A percentile compares a stretch with the other conserved stretches of the same genome.
Conservation (phyloP, 192 early-diverging fungal genomes). For the Linnemannia exigua region DNA sequence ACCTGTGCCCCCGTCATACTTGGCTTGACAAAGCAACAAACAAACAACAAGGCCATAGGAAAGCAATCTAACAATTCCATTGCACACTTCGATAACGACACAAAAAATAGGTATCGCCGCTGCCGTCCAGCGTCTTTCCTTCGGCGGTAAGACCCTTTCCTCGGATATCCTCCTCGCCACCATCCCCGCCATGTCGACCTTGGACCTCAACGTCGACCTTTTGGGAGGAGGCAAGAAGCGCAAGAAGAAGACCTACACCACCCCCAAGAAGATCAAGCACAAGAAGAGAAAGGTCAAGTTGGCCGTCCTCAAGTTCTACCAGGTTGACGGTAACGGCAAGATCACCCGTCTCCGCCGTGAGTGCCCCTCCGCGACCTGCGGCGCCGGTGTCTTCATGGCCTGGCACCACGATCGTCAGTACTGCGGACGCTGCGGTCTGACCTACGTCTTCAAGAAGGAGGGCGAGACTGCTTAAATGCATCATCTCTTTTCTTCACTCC, state of each 20-base stretch:
- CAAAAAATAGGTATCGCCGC: slow-evolving; percentile 27
- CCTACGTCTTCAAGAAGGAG: slow-evolving; percentile 95
- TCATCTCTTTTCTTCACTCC: neutral
- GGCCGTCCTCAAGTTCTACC: slow-evolving; percentile 99
- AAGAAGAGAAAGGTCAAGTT: slow-evolving; percentile 99
- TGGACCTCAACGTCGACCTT: slow-evolving; percentile 65
- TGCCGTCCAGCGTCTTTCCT: slow-evolving; percentile 64
- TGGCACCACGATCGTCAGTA: slow-evolving; percentile 98
- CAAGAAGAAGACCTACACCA: slow-evolving; percentile 99
- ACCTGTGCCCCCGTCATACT: neutral
- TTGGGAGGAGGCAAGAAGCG: slow-evolving; percentile 97
- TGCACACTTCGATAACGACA: neutral
- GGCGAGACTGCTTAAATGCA: slow-evolving; percentile 57
- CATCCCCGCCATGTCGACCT: slow-evolving; percentile 57
- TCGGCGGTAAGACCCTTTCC: slow-evolving; percentile 61
- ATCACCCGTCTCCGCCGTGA: slow-evolving; percentile 99
- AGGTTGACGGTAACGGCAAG: slow-evolving; percentile 98
- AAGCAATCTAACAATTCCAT: neutral
- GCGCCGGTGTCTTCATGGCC: slow-evolving; percentile 99
- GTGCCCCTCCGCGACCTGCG: slow-evolving; percentile 96
- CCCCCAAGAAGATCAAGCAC: slow-evolving; percentile 99
- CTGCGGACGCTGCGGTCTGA: slow-evolving; percentile 97
- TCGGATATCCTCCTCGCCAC: slow-evolving; percentile 36
- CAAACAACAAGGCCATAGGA: neutral
- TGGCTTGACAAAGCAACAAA: neutral